Base-by-base conservation (phyloP, 805 yeast species). In the Naumovozyma dairenensis region DNA sequence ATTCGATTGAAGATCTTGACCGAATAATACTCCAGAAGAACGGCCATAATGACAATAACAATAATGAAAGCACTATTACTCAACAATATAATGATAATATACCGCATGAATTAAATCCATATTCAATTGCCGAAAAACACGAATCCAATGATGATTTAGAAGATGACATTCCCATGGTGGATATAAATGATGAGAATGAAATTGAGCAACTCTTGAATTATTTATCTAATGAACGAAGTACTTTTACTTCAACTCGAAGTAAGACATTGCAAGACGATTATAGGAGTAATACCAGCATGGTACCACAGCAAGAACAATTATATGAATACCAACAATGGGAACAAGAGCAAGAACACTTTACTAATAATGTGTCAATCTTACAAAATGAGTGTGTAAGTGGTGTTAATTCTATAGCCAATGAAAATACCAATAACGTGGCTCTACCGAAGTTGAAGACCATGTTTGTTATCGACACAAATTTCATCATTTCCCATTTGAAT, bases 391-490 rank as follows among this genome's bases (percentile, higher is more conserved):
- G 4, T 14, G 18, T 16, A 9, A 10, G 9, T 32, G 16, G 6
- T 14, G 12, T 29, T 26, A 16, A 4, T 18, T 16, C n/a, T 24
- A 16, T 21, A 15, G 13, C 16, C 10, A 12, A 20, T 12, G 8
- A 10, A 13, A 20, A 20, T 1, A 28, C 15, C 9, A 14, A 10
- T 16, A n/a, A 15, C 3, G 7, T 19, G 12, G 25, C 14, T 14
- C 25, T 33, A 3, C 19, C 36, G 1, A 28, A 19, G 9, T 19
- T 24, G 20, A 35, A 33, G 14, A 56, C 74, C 9, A 59, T 63
- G 15, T 59, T 85, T 39, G 77, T 86, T 0, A 62, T 84, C 0
- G 96, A 87, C 51, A 87, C 96, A 2, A 87, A 87, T 50, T 83
- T 87, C 50, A 63, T 83, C 10, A 57, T 87, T 3, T 72, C 85